Base-by-base conservation (phyloP, 2,329 filamentous ascomycete genomes). In the Colletotrichum tropicicola region DNA sequence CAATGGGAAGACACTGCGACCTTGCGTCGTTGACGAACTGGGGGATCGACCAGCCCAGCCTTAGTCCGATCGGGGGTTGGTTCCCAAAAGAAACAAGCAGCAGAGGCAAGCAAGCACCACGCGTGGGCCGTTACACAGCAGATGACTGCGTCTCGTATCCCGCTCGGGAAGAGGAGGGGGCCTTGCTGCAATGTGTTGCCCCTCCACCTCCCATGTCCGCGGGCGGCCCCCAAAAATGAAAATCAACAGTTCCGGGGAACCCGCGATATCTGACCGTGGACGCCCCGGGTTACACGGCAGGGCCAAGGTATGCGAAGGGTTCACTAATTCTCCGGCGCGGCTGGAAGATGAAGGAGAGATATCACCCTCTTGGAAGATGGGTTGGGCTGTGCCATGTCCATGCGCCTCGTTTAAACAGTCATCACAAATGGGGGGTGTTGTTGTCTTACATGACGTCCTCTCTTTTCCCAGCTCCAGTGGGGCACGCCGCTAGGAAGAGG, bases 111-210 rank as follows among this genome's bases (percentile, higher is more conserved):
- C n/a, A n/a, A n/a, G n/a, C n/a, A n/a, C n/a, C n/a, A n/a, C n/a
- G n/a, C n/a, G n/a, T n/a, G n/a, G n/a, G 30, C 21, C 27, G 63
- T 66, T 66, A 66, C 63, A 66, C 63, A 35, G 52, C 63, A 66
- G 52, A 43, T 52, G 53, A 64, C 47, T 37, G 59, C 30, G 27
- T 47, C 59, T 63, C 59, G 52, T 64, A 65, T 66, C 39, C 37
- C 12, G 13, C 43, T 23, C 19, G 39, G 32, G 25, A 28, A 17
- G n/a, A 7, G 32, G 25, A 15, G 12, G 12, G 32, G 32, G 32
- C 4, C 32, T 13, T 35, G 32, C 5, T 6, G 32, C 12, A 35
- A 12, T 12, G 32, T n/a, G n/a, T n/a, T n/a, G n/a, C n/a, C n/a
- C n/a, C 23, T 21, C 30, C 45, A 41, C 44, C n/a, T 43, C 39